Conservation (phyloP, 2,329 filamentous ascomycete genomes). For the Thelonectria rubi region DNA sequence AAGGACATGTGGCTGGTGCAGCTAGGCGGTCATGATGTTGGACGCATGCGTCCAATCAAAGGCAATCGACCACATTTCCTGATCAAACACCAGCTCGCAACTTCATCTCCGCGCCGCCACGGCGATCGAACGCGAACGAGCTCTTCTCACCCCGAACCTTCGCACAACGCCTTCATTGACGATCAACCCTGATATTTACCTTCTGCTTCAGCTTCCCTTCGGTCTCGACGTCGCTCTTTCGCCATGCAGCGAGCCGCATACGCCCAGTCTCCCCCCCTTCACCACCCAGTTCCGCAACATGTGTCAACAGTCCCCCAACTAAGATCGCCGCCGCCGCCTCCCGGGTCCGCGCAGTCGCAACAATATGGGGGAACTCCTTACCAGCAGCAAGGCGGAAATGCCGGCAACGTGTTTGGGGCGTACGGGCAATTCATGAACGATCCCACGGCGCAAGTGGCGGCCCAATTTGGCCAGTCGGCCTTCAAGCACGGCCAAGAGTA, state of each 20-base stretch:
- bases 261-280: conserved; percentile 89
- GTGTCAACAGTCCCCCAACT: conserved; percentile 98
- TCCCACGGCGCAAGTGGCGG: conserved; percentile 91
- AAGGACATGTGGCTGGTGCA: conserved; percentile 13
- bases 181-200: neutral
- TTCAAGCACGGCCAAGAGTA: conserved; percentile 93
- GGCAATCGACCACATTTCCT: conserved; percentile 50
- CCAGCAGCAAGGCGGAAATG: conserved; percentile 67
- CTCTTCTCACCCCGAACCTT: neutral
- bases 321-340: conserved; percentile 88
- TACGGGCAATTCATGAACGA: conserved; percentile 97
- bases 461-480: conserved; percentile 92
- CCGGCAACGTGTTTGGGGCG: conserved; percentile 68
- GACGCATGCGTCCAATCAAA: conserved; percentile 37
- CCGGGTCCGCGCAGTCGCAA: conserved; percentile 73
- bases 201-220: conserved; percentile 17
- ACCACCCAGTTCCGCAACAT: conserved; percentile 97
- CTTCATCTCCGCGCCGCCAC: conserved; percentile 29
- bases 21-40: conserved; percentile 37
- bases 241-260: conserved; percentile 89
- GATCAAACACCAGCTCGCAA: conserved; percentile 41
- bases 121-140: conserved; percentile 17
- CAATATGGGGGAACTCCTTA: conserved; percentile 77
- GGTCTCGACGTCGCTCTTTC: conserved; percentile 31
- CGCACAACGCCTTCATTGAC: neutral